These are phyloP conservation scores for Hypseocharis bilobata DNA, from an alignment of 441 rosid species.

Conservation along the genomic window DNA sequence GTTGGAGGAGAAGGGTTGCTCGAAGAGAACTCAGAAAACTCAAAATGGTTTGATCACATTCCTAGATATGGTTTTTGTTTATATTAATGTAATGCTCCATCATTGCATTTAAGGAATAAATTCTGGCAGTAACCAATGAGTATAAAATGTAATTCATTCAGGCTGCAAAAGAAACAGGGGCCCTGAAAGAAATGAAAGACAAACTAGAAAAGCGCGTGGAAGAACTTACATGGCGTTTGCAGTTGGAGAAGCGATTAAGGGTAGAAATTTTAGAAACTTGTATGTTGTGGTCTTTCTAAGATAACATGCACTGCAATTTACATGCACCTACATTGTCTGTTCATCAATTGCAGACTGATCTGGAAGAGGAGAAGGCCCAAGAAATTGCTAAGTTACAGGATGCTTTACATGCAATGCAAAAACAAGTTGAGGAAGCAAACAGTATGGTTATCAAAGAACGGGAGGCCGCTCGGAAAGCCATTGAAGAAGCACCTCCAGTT, in stretches of 20 bases:
- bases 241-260: conserved; percentile 91
- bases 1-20: conserved; percentile 95
- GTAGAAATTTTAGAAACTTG: conserved; percentile 27
- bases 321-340: conserved; percentile 15
- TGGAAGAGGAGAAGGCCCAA: conserved; percentile 88
- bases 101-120: conserved; percentile 16
- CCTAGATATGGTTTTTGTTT: conserved; percentile 19
- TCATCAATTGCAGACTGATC: conserved; percentile 53
- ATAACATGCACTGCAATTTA: not conserved
- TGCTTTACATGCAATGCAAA: conserved; percentile 53
- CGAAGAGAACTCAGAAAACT: conserved; percentile 84
- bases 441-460: conserved; percentile 59
- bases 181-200: conserved; percentile 94
- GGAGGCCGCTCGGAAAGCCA: conserved; percentile 78
- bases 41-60: conserved; percentile 62
- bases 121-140: conserved; percentile 12
- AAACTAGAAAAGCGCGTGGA: conserved; percentile 97
- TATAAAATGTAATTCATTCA: conserved; percentile 27
- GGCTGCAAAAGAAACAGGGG: conserved; percentile 98
- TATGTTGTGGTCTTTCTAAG: conserved; percentile 2
- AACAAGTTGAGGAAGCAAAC: conserved; percentile 69
- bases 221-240: conserved; percentile 96
- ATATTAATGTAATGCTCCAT: conserved; percentile 2
- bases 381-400: conserved; percentile 79
- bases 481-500: conserved; percentile 75